phyloP scores from a whole-genome alignment of 768 basidiomycete genomes.

The Mycena albidolilacea region DNA sequence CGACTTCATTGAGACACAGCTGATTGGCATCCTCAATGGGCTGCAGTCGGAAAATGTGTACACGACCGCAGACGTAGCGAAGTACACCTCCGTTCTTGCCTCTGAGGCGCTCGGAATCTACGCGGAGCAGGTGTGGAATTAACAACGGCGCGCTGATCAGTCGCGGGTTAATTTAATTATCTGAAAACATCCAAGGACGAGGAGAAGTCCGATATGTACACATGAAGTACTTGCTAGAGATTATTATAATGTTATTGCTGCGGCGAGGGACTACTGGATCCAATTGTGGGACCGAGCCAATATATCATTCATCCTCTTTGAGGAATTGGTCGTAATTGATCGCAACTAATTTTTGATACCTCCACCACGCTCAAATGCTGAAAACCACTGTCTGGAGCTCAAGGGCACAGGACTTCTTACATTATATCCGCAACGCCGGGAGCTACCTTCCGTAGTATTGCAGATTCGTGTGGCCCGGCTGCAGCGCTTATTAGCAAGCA shows the following conservation, averaged over 20 bases:
- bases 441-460: not conserved
- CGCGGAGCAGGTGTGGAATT: conserved; percentile 66
- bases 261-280: too few species aligned
- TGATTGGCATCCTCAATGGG: conserved; percentile 69
- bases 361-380: too few species aligned
- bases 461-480: too few species aligned
- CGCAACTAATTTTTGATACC: too few species aligned
- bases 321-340: too few species aligned
- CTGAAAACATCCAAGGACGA: not conserved
- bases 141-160: not conserved
- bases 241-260: not conserved
- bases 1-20: conserved; percentile 71
- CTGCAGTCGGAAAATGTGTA: conserved; percentile 67
- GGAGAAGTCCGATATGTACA: not conserved
- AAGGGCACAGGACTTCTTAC: too few species aligned
- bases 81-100: conserved; percentile 67
- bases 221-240: not conserved
- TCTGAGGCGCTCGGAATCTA: conserved; percentile 70
- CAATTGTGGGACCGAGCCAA: too few species aligned
- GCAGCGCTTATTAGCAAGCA: not conserved
- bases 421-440: not conserved
- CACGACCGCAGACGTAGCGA: conserved; percentile 63
- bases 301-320: too few species aligned
- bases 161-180: too few species aligned
- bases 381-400: too few species aligned